Evolutionary conservation across 2,329 filamentous ascomycete species (phyloP), one percentile per base, ranked within the genome.

Genomic region (Chrysoporthe deuterocubensis): DNA sequence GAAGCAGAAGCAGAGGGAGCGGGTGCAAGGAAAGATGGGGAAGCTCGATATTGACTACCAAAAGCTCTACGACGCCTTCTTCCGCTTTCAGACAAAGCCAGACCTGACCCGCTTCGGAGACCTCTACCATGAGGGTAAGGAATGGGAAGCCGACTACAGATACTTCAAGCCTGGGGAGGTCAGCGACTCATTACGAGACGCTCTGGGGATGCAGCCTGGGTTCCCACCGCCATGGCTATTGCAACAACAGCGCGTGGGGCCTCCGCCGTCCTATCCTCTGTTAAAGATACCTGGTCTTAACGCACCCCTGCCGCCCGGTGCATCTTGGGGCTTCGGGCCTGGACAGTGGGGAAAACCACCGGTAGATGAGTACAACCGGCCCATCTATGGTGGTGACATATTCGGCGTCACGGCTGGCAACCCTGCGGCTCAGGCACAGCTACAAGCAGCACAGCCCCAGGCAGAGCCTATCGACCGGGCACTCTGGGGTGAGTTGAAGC

Each of bases 41-140:
- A 96, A 96, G 79, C 85, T 99, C 62, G 96, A 99, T 78, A 98
- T 99, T 73, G 96, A 99, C 79, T 99, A 99, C 79, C 93, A 97
- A 77, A 97, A 96, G 78, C 89, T 98, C 65, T 98, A 98, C 81
- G 96, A 98, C 77, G 96, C 96, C 4, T 99, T 99, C 83, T 99
- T 99, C 84, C 89, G 94, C 69, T 96, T 97, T 77, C 96, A 99
- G 81, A 97, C 93, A 52, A 99, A 99, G 80, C 96, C 96, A 0
- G 90, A 94, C 73, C 82, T 99, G 71, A 98, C 96, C 43, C 88
- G 94, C 56, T 99, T 97, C 74, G 96, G 96, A 52, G 96, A 99
- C 79, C 94, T 99, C n/a, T 99, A 99, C 80, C 98, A 98, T 78
- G 96, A 99, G 80, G 96, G 96, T 76, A 99, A 99, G 79, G 96